phyloP scores from a whole-genome alignment of 176 grass and related monocot species.

The Avena insularis region DNA sequence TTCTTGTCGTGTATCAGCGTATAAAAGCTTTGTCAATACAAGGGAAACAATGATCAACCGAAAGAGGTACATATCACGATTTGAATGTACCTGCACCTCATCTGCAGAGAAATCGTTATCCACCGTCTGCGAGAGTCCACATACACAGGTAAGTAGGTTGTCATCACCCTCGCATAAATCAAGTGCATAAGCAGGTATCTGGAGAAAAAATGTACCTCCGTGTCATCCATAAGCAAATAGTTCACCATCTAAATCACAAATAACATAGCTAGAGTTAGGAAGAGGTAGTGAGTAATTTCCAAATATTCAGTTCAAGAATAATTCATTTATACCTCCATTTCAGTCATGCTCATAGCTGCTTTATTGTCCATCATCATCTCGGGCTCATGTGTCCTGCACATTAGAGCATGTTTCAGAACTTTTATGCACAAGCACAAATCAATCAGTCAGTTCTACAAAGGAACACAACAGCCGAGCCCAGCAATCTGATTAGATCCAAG shows the following conservation, averaged over 20 bases:
- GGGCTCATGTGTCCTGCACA: conserved; percentile 22
- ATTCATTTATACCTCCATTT: conserved; percentile 38
- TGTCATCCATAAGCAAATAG: conserved; percentile 41
- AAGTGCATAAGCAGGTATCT: conserved; percentile 3
- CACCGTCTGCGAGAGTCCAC: conserved; percentile 39
- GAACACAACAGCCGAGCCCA: neutral
- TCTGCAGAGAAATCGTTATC: conserved; percentile 4
- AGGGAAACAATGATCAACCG: neutral
- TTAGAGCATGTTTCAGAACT: conserved; percentile 9
- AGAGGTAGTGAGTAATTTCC: neutral
- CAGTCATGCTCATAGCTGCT: neutral
- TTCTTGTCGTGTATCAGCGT: neutral
- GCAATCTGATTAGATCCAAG: neutral
- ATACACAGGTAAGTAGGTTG: neutral
- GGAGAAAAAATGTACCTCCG: conserved; percentile 39
- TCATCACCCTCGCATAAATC: neutral
- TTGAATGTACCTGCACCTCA: conserved; percentile 26
- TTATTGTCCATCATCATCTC: conserved; percentile 24
- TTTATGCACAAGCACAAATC: neutral
- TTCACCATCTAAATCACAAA: conserved; percentile 19
- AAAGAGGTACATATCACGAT: neutral
- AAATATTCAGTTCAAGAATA: neutral
- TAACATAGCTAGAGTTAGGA: neutral
- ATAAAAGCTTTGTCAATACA: neutral
- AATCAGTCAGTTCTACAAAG: neutral